Evolutionary conservation across 306 rosid genomes (phyloP).

Genomic region (Myrica gale): DNA sequence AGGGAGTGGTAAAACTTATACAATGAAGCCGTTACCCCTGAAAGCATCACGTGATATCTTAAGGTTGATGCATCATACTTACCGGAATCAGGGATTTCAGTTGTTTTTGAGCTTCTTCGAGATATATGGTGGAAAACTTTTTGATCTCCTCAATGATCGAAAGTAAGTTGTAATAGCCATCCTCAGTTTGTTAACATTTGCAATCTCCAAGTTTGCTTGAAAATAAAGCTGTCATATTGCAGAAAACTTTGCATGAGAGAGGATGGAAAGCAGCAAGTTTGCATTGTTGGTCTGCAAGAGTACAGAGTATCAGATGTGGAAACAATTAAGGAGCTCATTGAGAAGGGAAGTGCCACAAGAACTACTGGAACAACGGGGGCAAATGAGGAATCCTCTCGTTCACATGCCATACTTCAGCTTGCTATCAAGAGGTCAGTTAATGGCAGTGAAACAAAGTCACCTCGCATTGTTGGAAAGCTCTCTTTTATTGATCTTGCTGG

Average conservation of each 20-base stretch:
- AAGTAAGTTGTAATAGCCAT: constrained; percentile 54
- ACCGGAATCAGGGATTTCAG: constrained; percentile 86
- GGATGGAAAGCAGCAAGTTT: constrained; percentile 97
- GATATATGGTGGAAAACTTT: constrained; percentile 96
- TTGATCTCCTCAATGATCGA: constrained; percentile 91
- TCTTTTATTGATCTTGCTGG: constrained; percentile 99
- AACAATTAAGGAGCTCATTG: constrained; percentile 88
- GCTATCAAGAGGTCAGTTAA: constrained; percentile 78
- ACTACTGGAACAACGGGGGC: constrained; percentile 99
- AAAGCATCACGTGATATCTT: constrained; percentile 95
- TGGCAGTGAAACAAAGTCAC: constrained; percentile 88
- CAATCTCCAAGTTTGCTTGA: constrained; percentile 21
- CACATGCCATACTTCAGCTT: constrained; percentile 99
- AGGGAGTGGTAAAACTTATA: constrained; percentile 97
- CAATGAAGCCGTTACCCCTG: constrained; percentile 96
- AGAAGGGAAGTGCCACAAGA: constrained; percentile 88
- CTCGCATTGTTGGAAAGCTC: constrained; percentile 87
- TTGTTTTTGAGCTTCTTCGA: constrained; percentile 96
- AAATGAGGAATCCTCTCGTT: constrained; percentile 97
- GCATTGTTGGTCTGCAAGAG: constrained; percentile 98
- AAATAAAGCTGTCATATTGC: constrained; percentile 33
- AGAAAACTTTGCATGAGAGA: constrained; percentile 99
- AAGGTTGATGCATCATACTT: constrained; percentile 95
- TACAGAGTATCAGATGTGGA: constrained; percentile 91
- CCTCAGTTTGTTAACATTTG: constrained; percentile 5